phyloP scores from a whole-genome alignment of 179 eudicot genomes.

The Corrigiola litoralis region DNA sequence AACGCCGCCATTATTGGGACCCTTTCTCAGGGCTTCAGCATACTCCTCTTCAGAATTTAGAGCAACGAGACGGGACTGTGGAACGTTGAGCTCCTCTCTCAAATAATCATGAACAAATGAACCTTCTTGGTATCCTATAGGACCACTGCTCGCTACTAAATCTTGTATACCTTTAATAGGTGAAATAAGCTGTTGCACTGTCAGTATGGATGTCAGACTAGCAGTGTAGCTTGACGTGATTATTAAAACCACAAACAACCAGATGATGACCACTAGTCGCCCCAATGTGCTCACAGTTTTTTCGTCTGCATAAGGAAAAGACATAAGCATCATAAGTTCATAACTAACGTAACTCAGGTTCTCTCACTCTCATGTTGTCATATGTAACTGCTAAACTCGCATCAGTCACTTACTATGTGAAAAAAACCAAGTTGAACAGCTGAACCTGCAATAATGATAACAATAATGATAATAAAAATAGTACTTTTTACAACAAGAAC shows the following conservation, averaged over 20 bases:
- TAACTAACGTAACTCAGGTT: background rate
- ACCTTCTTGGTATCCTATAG: constrained; percentile 67
- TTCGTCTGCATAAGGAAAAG: constrained; percentile 52
- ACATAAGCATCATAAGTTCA: constrained; percentile 1
- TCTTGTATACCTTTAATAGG: constrained; percentile 59
- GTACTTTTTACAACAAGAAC: too few relatives aligned
- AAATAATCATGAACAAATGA: constrained; percentile 59
- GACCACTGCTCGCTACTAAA: constrained; percentile 37
- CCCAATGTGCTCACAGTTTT: constrained; percentile 62
- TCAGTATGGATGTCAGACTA: constrained; percentile 74
- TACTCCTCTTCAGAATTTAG: constrained; percentile 48
- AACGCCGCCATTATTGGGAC: constrained; percentile 70
- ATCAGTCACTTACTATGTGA: constrained; percentile 59
- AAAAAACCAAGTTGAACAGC: constrained; percentile 67
- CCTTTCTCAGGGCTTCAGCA: constrained; percentile 48
- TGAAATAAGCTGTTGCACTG: constrained; percentile 70
- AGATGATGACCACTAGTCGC: constrained; percentile 55
- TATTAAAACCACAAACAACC: constrained; percentile 77
- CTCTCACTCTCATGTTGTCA: background rate
- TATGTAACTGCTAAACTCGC: background rate
- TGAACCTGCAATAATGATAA: constrained; percentile 62
- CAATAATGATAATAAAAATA: too few relatives aligned
- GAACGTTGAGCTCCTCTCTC: constrained; percentile 42
- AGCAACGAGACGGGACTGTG: constrained; percentile 52
- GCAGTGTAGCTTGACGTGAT: constrained; percentile 81